These are phyloP conservation scores for Bacidia rubella DNA, from an alignment of 495 filamentous ascomycete genomes.

Conservation along the genomic window DNA sequence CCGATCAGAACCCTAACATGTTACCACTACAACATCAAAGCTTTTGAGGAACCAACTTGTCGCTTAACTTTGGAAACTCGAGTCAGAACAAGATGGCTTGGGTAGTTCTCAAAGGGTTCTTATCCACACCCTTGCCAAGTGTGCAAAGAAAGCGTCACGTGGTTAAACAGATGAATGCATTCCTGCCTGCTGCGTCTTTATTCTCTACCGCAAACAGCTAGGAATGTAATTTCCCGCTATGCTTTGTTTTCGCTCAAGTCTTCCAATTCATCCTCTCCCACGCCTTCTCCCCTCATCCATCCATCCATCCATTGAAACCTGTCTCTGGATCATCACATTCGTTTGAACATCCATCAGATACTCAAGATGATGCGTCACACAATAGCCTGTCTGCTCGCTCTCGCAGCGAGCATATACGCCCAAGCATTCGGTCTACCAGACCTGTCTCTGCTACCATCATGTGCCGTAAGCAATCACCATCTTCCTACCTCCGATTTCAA, in stretches of 20 bases:
- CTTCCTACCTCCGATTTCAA: neutral
- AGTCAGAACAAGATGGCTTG: too few species aligned
- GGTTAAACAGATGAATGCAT: too few species aligned
- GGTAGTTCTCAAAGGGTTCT: too few species aligned
- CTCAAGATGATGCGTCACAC: neutral
- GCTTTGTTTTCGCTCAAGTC: neutral
- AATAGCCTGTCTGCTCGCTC: neutral
- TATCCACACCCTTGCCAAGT: neutral
- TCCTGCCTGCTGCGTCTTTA: neutral
- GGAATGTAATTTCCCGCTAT: neutral
- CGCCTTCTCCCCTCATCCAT: neutral
- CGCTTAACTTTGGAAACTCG: too few species aligned
- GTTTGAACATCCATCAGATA: neutral
- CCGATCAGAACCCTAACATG: too few species aligned
- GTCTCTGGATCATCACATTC: neutral
- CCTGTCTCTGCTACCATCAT: slow-evolving; percentile 7
- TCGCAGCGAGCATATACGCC: neutral
- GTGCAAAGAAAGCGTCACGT: neutral
- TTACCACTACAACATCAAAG: too few species aligned
- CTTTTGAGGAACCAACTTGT: too few species aligned
- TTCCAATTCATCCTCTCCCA: neutral
- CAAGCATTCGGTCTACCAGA: neutral
- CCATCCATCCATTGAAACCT: neutral
- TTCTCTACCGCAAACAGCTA: neutral
- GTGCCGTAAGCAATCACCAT: slow-evolving; percentile 9